phyloP scores from a whole-genome alignment of 495 filamentous ascomycete species.

The Melanomma pulvis-pyrius region DNA sequence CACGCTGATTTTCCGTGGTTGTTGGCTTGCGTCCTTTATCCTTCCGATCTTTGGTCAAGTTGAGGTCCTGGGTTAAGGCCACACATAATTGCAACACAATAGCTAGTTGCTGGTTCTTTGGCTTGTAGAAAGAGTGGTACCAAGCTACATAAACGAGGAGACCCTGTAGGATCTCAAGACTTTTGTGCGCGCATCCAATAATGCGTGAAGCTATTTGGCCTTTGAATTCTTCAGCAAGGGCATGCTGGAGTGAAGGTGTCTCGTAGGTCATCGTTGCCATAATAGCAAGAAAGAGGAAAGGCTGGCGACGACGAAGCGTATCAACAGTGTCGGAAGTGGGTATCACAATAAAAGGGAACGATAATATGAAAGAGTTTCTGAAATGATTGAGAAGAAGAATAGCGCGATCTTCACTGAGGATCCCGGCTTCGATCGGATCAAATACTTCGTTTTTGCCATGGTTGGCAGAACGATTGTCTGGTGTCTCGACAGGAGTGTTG shows the following conservation, averaged over 20 bases:
- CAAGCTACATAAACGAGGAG: constrained; percentile 19
- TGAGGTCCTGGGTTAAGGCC: constrained; percentile 22
- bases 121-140: constrained; percentile 20
- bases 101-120: constrained; percentile 19
- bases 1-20: neutral
- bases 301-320: neutral
- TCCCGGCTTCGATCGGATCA: constrained; percentile 18
- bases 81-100: constrained; percentile 23
- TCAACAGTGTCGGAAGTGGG: neutral
- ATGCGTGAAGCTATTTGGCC: constrained; percentile 19
- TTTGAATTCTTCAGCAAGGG: constrained; percentile 18
- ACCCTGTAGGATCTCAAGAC: constrained; percentile 27
- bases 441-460: neutral
- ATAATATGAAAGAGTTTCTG: constrained; percentile 5
- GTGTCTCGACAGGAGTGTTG: constrained; percentile 3
- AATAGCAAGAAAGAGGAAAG: constrained; percentile 26
- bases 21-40: neutral
- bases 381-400: constrained; percentile 10
- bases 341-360: constrained; percentile 29
- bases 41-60: constrained; percentile 8
- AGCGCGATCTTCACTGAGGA: constrained; percentile 3
- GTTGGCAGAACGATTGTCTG: neutral
- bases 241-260: constrained; percentile 12
- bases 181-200: constrained; percentile 16
- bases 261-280: constrained; percentile 18